These are phyloP conservation scores for Penicillium flavigenum DNA, from an alignment of 495 filamentous ascomycete species.

Conservation along the genomic window DNA sequence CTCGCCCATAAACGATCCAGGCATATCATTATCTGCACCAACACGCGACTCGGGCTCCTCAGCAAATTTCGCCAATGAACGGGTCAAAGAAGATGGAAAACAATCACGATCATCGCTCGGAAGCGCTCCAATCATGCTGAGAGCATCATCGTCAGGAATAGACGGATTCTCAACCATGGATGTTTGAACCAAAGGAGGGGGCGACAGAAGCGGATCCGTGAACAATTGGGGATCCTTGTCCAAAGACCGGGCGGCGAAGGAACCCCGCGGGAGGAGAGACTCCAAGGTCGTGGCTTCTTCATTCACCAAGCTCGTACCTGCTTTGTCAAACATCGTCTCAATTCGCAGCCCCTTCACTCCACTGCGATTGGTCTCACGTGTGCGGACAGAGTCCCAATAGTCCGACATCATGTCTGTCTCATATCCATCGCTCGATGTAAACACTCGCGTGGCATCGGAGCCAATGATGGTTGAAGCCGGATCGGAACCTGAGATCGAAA, in stretches of 20 bases:
- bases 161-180: constrained; percentile 19
- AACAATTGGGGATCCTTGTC: constrained; percentile 32
- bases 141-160: constrained; percentile 29
- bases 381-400: constrained; percentile 89
- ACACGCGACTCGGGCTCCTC: not conserved
- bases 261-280: constrained; percentile 45
- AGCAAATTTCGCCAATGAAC: constrained; percentile 9
- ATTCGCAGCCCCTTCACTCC: constrained; percentile 59
- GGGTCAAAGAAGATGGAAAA: constrained; percentile 3
- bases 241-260: constrained; percentile 34
- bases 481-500: constrained; percentile 59
- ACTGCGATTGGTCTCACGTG: constrained; percentile 66
- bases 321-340: constrained; percentile 86
- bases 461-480: constrained; percentile 78
- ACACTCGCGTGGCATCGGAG: constrained; percentile 78
- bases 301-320: constrained; percentile 55
- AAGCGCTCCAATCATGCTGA: constrained; percentile 36
- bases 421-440: constrained; percentile 77
- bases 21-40: constrained; percentile 2
- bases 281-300: constrained; percentile 60
- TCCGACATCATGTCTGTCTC: constrained; percentile 86
- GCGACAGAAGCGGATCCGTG: constrained; percentile 48
- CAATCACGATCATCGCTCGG: constrained; percentile 27
- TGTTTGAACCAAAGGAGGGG: constrained; percentile 43
- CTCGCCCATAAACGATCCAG: constrained; percentile 13